Base-by-base conservation (phyloP, 495 filamentous ascomycete genomes). In the Aspergillus coremiiformis region DNA sequence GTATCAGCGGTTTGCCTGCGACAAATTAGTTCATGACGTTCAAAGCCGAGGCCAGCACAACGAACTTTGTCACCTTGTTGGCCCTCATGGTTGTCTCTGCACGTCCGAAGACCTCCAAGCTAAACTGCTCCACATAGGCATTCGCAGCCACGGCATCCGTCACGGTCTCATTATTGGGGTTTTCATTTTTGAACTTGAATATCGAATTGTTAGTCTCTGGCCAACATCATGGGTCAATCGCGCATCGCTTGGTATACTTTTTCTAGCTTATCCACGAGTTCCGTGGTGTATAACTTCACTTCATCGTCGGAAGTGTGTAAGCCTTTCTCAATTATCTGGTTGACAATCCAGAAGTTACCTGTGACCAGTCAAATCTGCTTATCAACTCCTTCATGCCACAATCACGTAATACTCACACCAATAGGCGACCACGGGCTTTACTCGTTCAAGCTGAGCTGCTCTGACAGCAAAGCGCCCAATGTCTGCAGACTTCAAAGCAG, bases 101-200 rank as follows among this genome's bases (percentile, higher is more conserved):
- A 51, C 89, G 80, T 21, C 85, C 76, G 48, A 99, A 90, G 11
- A 90, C 88, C 63, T 95, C 86, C 55, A 89, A 72, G 7, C 81
- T 91, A 66, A 99, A 99, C 61, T 96, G 87, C 69, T 96, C 90
- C 30, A 96, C 84, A 61, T 95, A 95, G 49, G 90, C 90, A 62
- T 87, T 86, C 0, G 87, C 90, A 3, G 89, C 88, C 9, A 84
- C 70, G 56, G 93, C 87, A 66, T 97, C 92, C 2, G 74, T 72
- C n/a, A 90, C 72, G 1, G 91, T 82, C 58, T 92, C 89, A 65
- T 86, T 80, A 14, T 74, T 71, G 8, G 74, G 64, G 51, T 84
- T 73, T n/a, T 75, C 72, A 23, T 45, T 65, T 61, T 95, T 95
- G 35, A 81, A 86, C 83, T 90, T 55, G 37, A 17, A 14, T 33